These are phyloP conservation scores for Cyberlindnera euphorbiiphila DNA, from an alignment of 805 yeast genomes.

Conservation along the genomic window DNA sequence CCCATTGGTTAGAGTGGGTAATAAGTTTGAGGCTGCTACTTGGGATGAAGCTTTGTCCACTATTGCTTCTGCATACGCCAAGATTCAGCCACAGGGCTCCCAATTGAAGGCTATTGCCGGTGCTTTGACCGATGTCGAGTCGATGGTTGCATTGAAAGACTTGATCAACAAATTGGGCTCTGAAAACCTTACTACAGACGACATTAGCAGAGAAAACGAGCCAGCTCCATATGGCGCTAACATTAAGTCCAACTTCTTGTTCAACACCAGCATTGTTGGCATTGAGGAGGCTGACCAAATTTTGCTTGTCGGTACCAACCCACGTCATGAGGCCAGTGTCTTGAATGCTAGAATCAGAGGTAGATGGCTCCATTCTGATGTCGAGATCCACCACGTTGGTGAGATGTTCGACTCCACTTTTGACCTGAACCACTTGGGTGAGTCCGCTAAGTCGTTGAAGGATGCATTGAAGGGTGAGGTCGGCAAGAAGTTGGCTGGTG, in stretches of 20 bases:
- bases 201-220: conserved; percentile 41
- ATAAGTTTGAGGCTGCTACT: conserved; percentile 65
- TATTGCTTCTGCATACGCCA: conserved; percentile 57
- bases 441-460: conserved; percentile 50
- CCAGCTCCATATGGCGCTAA: conserved; percentile 64
- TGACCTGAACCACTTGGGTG: conserved; percentile 59
- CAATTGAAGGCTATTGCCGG: conserved; percentile 83
- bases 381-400: conserved; percentile 72
- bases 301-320: conserved; percentile 79
- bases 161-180: conserved; percentile 72
- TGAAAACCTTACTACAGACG: conserved; percentile 76
- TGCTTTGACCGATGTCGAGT: conserved; percentile 77
- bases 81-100: conserved; percentile 55
- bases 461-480: conserved; percentile 61
- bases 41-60: conserved; percentile 84
- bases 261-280: conserved; percentile 76
- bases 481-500: conserved; percentile 63
- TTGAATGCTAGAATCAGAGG: conserved; percentile 80
- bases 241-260: conserved; percentile 71
- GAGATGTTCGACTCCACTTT: conserved; percentile 76
- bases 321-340: conserved; percentile 88
- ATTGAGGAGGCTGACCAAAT: conserved; percentile 81
- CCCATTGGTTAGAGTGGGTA: conserved; percentile 71
- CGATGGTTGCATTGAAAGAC: conserved; percentile 79
- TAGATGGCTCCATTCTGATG: conserved; percentile 65